Evolutionary conservation across 805 yeast genomes (phyloP).

Genomic region (Barnettozyma botsteinii): DNA sequence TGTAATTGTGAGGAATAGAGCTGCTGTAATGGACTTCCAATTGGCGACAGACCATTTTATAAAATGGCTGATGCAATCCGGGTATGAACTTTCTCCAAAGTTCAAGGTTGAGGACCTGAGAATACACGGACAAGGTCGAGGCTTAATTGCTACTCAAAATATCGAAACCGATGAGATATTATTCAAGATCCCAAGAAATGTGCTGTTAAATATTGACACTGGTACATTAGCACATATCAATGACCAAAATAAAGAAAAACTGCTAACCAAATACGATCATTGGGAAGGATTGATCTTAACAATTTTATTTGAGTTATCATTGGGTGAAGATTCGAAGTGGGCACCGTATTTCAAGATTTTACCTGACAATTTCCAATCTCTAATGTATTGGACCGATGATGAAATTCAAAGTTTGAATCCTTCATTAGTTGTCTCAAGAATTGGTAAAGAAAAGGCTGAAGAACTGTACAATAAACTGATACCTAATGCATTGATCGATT

Average conservation of each 20-base stretch:
- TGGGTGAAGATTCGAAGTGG: slow-evolving; percentile 54
- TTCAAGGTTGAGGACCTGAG: slow-evolving; percentile 59
- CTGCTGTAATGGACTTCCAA: slow-evolving; percentile 16
- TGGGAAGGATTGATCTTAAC: slow-evolving; percentile 79
- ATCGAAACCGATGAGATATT: slow-evolving; percentile 58
- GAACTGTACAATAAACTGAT: slow-evolving; percentile 47
- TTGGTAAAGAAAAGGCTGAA: slow-evolving; percentile 66
- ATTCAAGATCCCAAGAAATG: slow-evolving; percentile 60
- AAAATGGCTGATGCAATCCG: slow-evolving; percentile 40
- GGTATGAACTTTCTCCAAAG: slow-evolving; percentile 47
- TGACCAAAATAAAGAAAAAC: slow-evolving; percentile 28
- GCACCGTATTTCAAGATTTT: slow-evolving; percentile 62
- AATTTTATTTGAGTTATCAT: slow-evolving; percentile 53
- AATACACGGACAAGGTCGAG: slow-evolving; percentile 63
- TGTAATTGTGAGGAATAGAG: no score
- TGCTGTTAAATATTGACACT: slow-evolving; percentile 55
- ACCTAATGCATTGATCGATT: slow-evolving; percentile 33
- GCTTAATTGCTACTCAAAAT: slow-evolving; percentile 57
- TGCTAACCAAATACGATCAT: slow-evolving; percentile 42
- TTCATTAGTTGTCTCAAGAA: slow-evolving; percentile 59
- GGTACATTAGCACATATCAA: slow-evolving; percentile 36
- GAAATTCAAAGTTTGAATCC: slow-evolving; percentile 59
- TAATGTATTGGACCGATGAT: slow-evolving; percentile 73
- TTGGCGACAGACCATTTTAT: slow-evolving; percentile 35
- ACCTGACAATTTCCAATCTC: slow-evolving; percentile 57